Base-by-base conservation (phyloP, 371 early-diverging fungal genomes). In the Mycotypha africana region DNA sequence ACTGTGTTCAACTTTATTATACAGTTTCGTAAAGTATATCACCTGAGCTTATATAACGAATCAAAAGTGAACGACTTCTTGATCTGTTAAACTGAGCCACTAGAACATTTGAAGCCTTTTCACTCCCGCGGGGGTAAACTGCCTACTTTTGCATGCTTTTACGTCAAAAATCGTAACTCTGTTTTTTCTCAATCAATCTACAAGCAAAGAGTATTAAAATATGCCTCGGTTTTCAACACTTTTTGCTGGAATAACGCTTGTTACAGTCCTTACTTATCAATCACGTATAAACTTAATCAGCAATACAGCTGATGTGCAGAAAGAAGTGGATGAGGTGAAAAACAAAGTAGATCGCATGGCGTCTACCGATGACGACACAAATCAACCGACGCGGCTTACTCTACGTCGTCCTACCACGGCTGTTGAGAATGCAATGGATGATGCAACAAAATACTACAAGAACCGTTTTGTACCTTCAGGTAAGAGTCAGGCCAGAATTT, bases 151-250 rank as follows among this genome's bases (percentile, higher is more conserved):
- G n/a, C n/a, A n/a, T n/a, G n/a, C n/a, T n/a, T n/a, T n/a, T n/a
- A n/a, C n/a, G n/a, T n/a, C n/a, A n/a, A n/a, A n/a, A n/a, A n/a
- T n/a, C n/a, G n/a, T n/a, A n/a, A n/a, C n/a, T n/a, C n/a, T n/a
- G n/a, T n/a, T n/a, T n/a, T n/a, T n/a, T n/a, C n/a, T n/a, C n/a
- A n/a, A n/a, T n/a, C n/a, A n/a, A n/a, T n/a, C n/a, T n/a, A n/a
- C n/a, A n/a, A n/a, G n/a, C n/a, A n/a, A n/a, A n/a, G n/a, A n/a
- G n/a, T n/a, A n/a, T n/a, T n/a, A n/a, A n/a, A 39, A 35, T 3
- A 70, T 70, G 71, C 47, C 71, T 12, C 54, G 48, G 42, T 46
- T 53, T 30, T 47, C 52, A 5, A 57, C 71, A 17, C 26, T 67
- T 32, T 38, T 70, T 16, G 67, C 65, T 45, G 71, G 71, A 30